Evolutionary conservation across 805 yeast species (phyloP).

Genomic region (Brettanomyces bruxellensis): DNA sequence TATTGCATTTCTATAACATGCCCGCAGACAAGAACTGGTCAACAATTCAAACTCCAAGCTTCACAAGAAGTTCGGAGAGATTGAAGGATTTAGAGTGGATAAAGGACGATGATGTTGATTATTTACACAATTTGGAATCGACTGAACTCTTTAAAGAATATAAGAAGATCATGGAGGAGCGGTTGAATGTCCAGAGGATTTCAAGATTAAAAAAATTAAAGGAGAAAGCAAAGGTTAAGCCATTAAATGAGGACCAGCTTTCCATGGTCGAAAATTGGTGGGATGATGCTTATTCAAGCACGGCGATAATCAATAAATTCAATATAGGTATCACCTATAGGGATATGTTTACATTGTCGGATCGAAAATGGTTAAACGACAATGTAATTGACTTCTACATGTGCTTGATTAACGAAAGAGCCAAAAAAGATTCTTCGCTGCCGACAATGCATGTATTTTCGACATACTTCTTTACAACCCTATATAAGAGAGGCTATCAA

Average conservation of each 20-base stretch:
- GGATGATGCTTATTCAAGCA: slow-evolving; percentile 17
- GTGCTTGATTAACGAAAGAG: slow-evolving; percentile 38
- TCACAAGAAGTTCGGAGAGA: slow-evolving; percentile 15
- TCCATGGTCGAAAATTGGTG: slow-evolving; percentile 27
- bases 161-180: slow-evolving; percentile 34
- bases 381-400: slow-evolving; percentile 80
- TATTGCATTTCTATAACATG: not conserved
- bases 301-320: slow-evolving; percentile 26
- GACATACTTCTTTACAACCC: slow-evolving; percentile 77
- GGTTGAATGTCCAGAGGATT: slow-evolving; percentile 27
- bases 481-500: slow-evolving; percentile 62
- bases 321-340: slow-evolving; percentile 52
- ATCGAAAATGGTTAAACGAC: slow-evolving; percentile 83
- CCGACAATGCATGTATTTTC: slow-evolving; percentile 61
- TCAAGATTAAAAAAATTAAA: slow-evolving; percentile 28
- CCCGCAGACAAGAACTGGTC: not conserved
- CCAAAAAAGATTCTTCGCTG: slow-evolving; percentile 13
- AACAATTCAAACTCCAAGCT: slow-evolving; percentile 6
- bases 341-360: slow-evolving; percentile 65
- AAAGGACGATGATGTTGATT: slow-evolving; percentile 23
- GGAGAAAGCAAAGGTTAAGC: slow-evolving; percentile 24
- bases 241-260: slow-evolving; percentile 25
- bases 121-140: slow-evolving; percentile 21
- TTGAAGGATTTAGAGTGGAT: slow-evolving; percentile 24
- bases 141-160: slow-evolving; percentile 30